Evolutionary conservation across 164 flowering plant species (phyloP).

Genomic region (Vitis riparia): DNA sequence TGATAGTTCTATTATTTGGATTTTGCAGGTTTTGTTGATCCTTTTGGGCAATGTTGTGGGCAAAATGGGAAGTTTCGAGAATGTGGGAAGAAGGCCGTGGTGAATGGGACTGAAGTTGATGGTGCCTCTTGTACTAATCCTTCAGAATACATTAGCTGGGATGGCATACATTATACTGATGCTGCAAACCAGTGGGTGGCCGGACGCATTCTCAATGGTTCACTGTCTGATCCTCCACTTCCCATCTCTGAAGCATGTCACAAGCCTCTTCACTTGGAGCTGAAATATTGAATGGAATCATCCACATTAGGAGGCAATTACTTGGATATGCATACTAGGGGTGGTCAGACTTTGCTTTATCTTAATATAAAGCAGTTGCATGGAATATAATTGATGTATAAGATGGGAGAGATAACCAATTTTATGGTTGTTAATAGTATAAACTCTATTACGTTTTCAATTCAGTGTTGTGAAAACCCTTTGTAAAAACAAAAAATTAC

Average conservation of each 20-base stretch:
- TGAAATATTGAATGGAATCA: no score
- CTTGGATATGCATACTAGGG: no score
- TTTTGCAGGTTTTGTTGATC: constrained; percentile 31
- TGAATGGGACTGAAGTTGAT: constrained; percentile 24
- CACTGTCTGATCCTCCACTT: constrained; percentile 20
- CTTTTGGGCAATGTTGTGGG: constrained; percentile 29
- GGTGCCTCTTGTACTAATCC: constrained; percentile 21
- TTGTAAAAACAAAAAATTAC: no score
- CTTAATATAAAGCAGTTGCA: no score
- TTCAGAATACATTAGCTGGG: constrained; percentile 24
- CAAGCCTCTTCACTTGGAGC: neutral
- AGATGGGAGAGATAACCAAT: no score
- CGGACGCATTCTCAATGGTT: constrained; percentile 19
- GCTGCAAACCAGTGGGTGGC: constrained; percentile 34
- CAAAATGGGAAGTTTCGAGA: constrained; percentile 4
- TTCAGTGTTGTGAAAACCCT: no score
- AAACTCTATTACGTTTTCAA: no score
- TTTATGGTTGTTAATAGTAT: no score
- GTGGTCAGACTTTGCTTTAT: neutral
- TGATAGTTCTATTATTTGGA: neutral
- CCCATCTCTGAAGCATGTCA: constrained; percentile 21
- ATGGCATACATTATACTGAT: constrained; percentile 29
- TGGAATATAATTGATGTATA: no score
- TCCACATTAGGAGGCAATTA: no score
- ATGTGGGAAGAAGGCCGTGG: constrained; percentile 18